phyloP scores from a whole-genome alignment of 495 filamentous ascomycete genomes.

The Elaphomyces granulatus region DNA sequence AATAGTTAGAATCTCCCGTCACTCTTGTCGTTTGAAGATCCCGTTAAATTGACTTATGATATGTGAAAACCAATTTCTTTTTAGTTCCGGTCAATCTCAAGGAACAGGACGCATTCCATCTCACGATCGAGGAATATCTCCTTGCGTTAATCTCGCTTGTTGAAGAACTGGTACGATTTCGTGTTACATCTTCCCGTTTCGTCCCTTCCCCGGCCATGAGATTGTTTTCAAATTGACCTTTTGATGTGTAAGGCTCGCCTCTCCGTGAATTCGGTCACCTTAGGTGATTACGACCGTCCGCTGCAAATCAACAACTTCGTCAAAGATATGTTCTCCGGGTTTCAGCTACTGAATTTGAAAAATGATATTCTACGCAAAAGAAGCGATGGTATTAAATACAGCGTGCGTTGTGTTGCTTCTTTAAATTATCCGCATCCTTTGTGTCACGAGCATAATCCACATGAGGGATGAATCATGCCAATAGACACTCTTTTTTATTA shows the following conservation, averaged over 20 bases:
- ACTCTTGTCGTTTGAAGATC: neutral
- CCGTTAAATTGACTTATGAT: neutral
- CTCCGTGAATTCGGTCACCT: constrained; percentile 89
- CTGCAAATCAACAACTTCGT: constrained; percentile 79
- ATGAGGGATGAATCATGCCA: constrained; percentile 3
- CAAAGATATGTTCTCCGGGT: constrained; percentile 88
- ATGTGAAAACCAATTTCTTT: neutral
- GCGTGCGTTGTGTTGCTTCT: constrained; percentile 35
- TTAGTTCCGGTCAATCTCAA: constrained; percentile 93
- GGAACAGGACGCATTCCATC: constrained; percentile 76
- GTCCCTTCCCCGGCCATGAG: neutral
- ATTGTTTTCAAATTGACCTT: neutral
- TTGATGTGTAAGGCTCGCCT: constrained; percentile 45
- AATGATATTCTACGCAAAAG: constrained; percentile 81
- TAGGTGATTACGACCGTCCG: constrained; percentile 75
- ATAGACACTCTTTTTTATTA: too few species aligned
- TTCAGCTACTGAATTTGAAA: constrained; percentile 93
- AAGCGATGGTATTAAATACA: constrained; percentile 90
- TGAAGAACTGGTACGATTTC: constrained; percentile 58
- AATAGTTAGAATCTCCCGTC: constrained; percentile 37
- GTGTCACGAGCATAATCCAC: neutral
- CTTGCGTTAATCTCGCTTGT: constrained; percentile 71
- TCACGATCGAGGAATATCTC: constrained; percentile 95
- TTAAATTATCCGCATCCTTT: neutral
- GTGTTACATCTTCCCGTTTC: neutral